Percentiles rank a stretch among this genome's conserved stretches.
Conservation (phyloP, 2,329 filamentous ascomycete species). For the Incumbomyces delicatus region DNA sequence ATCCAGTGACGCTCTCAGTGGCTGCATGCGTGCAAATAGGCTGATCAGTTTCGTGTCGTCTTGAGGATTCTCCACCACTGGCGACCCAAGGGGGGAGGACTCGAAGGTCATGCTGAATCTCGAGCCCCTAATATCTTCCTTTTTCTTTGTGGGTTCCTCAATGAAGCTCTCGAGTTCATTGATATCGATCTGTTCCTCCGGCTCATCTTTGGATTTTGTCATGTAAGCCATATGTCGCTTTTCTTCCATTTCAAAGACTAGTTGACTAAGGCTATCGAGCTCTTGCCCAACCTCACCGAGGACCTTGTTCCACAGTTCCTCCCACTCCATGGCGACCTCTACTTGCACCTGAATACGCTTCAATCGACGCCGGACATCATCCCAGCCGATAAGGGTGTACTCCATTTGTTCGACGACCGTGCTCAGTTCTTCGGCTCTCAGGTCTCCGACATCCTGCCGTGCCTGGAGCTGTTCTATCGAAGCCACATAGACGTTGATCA, state of each 20-base stretch:
- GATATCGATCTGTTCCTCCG: constrained; percentile 58
- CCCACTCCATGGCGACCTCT: constrained; percentile 97
- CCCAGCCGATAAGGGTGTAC: constrained; percentile 72
- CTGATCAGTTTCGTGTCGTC: constrained; percentile 84
- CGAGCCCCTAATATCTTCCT: constrained; percentile 37
- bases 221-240: constrained; percentile 69
- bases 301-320: constrained; percentile 90
- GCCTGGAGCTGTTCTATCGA: constrained; percentile 88
- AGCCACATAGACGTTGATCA: constrained; percentile 85
- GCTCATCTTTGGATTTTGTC: constrained; percentile 52
- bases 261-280: constrained; percentile 64
- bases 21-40: constrained; percentile 91
- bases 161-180: constrained; percentile 87
- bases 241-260: constrained; percentile 98
- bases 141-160: constrained; percentile 61
- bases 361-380: constrained; percentile 65
- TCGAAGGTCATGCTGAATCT: constrained; percentile 60
- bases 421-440: constrained; percentile 62
- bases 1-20: constrained; percentile 80
- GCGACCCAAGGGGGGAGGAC: constrained; percentile 30
- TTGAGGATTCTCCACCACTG: constrained; percentile 43
- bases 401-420: constrained; percentile 83
- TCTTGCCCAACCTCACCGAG: constrained; percentile 88
- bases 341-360: constrained; percentile 79
- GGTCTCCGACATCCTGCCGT: constrained; percentile 62